Evolutionary conservation across 192 early-diverging fungal genomes (phyloP), one percentile per base, ranked within the genome.

Genomic region (Pilobolus umbonatus): DNA sequence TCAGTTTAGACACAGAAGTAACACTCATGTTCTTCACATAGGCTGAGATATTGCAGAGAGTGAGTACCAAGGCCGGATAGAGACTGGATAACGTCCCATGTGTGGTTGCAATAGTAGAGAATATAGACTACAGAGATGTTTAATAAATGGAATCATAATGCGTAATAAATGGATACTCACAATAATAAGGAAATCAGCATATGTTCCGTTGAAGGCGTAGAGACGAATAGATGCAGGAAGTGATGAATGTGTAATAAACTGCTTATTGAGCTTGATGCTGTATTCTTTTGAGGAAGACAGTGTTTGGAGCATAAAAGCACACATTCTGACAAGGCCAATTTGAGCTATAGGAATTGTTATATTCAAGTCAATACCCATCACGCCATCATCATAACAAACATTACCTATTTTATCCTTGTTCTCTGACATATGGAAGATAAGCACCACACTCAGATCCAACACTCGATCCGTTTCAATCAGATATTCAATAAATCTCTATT

Each of bases 181-280:
- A 65, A 86, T 75, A 58, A 94, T 84, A 56, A 95, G 74, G 74
- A 86, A 91, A 59, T 96, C 94, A 0, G 79, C 91, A 56, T 88
- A 85, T 19, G 76, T 88, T 6, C 85, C 77, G 55, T 78, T 72
- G 28, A 80, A 79, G 50, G 75, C 77, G 5, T 74, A 75, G 28
- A 88, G 72, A 22, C 85, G 83, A 60, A 86, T 77, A 42, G 59
- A 75, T 28, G 76, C 75, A 15, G 88, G 75, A 64, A 81, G 44
- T 46, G 82, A 70, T 26, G 80, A 66, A 57, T 85, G 75, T 52
- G 76, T 58, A 45, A 84, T 74, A 59, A 88, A 90, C 3, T 67
- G 24, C 25, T 67, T 76, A 60, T 90, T 91, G 26, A 91, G 71
- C 53, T 76, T 80, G 1, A 81, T 66, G 7, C 80, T 85, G 58